Conservation (phyloP, 768 basidiomycete genomes). For the Russula sp. region DNA sequence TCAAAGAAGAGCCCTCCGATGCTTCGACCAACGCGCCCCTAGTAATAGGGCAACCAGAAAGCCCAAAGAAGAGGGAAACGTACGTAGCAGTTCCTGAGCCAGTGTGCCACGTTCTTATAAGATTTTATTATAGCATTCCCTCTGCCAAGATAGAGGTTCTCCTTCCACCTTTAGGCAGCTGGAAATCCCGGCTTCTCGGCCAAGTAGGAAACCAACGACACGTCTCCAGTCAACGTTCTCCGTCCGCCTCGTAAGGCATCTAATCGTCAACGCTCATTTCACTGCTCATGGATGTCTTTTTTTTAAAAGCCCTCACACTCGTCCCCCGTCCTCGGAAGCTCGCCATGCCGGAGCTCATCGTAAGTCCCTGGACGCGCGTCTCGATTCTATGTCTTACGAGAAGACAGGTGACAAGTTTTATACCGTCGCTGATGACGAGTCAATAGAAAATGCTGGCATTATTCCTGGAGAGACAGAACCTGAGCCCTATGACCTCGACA, state of each 20-base stretch:
- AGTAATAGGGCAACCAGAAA: background rate
- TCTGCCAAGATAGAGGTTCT: conserved; percentile 17
- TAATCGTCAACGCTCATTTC: background rate
- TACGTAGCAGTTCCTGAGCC: conserved; percentile 32
- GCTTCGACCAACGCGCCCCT: background rate
- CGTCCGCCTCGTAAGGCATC: background rate
- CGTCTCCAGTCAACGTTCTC: too few species aligned
- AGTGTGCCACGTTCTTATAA: background rate
- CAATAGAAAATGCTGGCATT: background rate
- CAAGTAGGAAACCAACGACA: background rate
- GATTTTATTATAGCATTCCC: background rate
- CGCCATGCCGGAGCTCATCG: background rate
- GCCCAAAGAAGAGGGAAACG: background rate
- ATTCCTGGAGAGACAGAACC: conserved; percentile 9
- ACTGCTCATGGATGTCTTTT: background rate
- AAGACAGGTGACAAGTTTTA: conserved; percentile 7
- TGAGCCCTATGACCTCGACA: conserved; percentile 23
- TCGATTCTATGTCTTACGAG: background rate
- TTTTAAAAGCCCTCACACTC: background rate
- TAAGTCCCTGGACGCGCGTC: background rate
- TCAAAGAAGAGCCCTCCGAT: conserved; percentile 27
- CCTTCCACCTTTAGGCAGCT: conserved; percentile 22
- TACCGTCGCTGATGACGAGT: background rate
- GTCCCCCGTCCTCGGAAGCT: background rate
- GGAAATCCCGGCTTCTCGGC: conserved; percentile 14